phyloP scores from a whole-genome alignment of 495 filamentous ascomycete species.

The Talaromyces wortmannii region DNA sequence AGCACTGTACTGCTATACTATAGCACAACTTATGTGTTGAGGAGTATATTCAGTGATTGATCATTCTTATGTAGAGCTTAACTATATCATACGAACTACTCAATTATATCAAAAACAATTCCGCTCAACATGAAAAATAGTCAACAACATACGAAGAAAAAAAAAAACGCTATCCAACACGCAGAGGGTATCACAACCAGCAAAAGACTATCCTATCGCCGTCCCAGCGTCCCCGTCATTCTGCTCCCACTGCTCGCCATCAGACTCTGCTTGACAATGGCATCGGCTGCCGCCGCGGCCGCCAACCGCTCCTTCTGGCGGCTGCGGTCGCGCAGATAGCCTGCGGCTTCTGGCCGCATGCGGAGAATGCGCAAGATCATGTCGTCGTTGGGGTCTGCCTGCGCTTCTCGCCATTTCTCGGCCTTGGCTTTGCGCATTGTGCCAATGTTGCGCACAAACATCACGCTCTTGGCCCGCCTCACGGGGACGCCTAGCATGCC shows the following conservation, averaged over 20 bases:
- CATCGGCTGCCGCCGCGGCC: conserved; percentile 81
- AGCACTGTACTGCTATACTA: too few species aligned
- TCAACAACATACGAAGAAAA: not conserved
- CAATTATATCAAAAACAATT: too few species aligned
- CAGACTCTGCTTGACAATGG: conserved; percentile 92
- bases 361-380: conserved; percentile 95
- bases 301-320: conserved; percentile 91
- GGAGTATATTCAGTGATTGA: not conserved
- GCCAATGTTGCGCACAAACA: conserved; percentile 89
- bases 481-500: conserved; percentile 66
- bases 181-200: not conserved
- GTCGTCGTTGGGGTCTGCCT: conserved; percentile 95
- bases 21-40: too few species aligned
- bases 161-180: conserved; percentile 3
- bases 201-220: conserved; percentile 19
- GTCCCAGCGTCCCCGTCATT: conserved; percentile 50
- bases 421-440: conserved; percentile 95
- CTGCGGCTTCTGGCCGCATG: conserved; percentile 91
- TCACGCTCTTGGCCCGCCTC: conserved; percentile 82
- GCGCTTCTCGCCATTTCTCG: conserved; percentile 88
- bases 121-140: conserved; percentile 1
- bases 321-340: conserved; percentile 83
- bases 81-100: too few species aligned
- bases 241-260: conserved; percentile 57
- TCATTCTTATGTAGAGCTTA: too few species aligned